Conservation (phyloP, 176 grass and related monocot species). For the Eremochloa ophiuroides region DNA sequence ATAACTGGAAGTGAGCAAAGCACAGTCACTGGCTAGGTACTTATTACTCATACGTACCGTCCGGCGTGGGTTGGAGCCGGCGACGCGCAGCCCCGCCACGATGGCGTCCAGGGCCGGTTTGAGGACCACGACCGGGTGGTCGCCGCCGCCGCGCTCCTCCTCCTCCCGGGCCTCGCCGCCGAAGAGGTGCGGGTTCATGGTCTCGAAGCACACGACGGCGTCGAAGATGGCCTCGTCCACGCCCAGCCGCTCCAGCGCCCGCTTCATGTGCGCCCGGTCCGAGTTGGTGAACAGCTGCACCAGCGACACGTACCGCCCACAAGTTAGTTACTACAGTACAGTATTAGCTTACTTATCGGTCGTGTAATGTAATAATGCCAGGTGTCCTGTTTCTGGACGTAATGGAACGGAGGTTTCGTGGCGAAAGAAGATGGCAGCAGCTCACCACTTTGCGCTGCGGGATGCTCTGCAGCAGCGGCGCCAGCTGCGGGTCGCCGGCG, state of each 20-base stretch:
- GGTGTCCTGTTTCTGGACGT: background rate
- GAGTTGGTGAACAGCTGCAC: slow-evolving; percentile 99
- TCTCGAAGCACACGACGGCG: slow-evolving; percentile 88
- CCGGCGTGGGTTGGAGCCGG: slow-evolving; percentile 53
- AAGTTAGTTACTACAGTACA: too few species aligned
- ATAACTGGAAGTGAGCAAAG: too few species aligned
- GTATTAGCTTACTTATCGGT: too few species aligned
- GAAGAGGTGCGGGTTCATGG: slow-evolving; percentile 88
- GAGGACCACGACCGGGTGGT: slow-evolving; percentile 36
- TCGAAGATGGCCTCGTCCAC: slow-evolving; percentile 64
- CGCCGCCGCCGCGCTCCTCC: background rate
- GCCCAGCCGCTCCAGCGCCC: slow-evolving; percentile 55
- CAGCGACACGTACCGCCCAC: too few species aligned
- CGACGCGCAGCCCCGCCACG: slow-evolving; percentile 41
- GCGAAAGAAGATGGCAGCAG: too few species aligned
- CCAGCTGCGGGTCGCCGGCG: slow-evolving; percentile 54
- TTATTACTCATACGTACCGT: slow-evolving; percentile 34
- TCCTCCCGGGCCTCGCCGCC: slow-evolving; percentile 2
- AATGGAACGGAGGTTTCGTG: background rate
- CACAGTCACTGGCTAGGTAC: too few species aligned
- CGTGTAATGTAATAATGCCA: background rate
- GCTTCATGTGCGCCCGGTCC: slow-evolving; percentile 59
- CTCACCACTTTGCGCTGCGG: slow-evolving; percentile 59
- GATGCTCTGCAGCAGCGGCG: slow-evolving; percentile 54
- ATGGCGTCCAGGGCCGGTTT: slow-evolving; percentile 71